These are phyloP conservation scores for Capsicum pubescens DNA, from an alignment of 257 asterid genomes.

Conservation along the genomic window DNA sequence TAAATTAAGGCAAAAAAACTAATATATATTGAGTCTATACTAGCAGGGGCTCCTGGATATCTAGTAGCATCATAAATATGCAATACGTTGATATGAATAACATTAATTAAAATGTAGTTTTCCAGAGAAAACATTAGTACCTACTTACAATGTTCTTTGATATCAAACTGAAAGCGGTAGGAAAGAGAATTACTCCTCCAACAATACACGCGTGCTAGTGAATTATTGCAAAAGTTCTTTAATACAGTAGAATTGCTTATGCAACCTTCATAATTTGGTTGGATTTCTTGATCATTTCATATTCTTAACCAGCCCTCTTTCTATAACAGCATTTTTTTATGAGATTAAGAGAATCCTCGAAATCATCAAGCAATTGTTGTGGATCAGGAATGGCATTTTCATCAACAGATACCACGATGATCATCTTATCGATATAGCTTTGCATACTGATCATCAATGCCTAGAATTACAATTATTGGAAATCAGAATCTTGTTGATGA, in stretches of 20 bases:
- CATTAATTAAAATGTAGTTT: not conserved
- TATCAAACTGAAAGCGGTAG: not conserved
- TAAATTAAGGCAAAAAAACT: too few species aligned
- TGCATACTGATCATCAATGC: conserved; percentile 46
- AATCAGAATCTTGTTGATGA: not conserved
- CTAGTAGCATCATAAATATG: not conserved
- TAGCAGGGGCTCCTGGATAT: too few species aligned
- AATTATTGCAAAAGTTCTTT: not conserved
- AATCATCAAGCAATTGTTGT: conserved; percentile 42
- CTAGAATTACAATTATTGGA: conserved; percentile 23
- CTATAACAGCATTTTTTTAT: conserved; percentile 38
- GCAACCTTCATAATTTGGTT: not conserved
- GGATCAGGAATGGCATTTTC: conserved; percentile 50
- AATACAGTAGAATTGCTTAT: not conserved
- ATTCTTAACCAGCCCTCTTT: conserved; percentile 10
- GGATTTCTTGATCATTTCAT: conserved; percentile 8
- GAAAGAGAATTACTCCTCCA: not conserved
- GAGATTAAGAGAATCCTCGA: conserved; percentile 42
- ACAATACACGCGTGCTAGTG: not conserved
- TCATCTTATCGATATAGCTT: conserved; percentile 46
- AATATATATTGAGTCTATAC: too few species aligned
- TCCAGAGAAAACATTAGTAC: not conserved
- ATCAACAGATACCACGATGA: conserved; percentile 48
- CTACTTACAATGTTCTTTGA: not conserved
- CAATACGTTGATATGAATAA: not conserved